Evolutionary conservation across 2,329 filamentous ascomycete species (phyloP).

Genomic region (Fusarium sororula): DNA sequence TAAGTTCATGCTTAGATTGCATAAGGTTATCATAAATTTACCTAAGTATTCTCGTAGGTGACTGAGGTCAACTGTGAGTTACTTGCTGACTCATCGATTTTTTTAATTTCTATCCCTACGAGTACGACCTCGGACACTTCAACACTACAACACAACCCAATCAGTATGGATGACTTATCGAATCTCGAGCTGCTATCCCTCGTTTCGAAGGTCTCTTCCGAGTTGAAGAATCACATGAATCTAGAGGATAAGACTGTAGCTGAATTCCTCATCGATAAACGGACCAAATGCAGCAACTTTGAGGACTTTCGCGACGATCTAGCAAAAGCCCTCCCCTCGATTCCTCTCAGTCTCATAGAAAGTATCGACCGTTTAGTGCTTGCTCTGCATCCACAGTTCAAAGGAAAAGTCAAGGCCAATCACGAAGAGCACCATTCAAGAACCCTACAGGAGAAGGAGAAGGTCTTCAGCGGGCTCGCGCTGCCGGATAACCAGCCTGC

Average conservation of each 20-base stretch:
- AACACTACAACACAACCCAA: too few relatives aligned
- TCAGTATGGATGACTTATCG: constrained; percentile 81
- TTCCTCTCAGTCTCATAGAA: constrained; percentile 86
- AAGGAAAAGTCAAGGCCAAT: constrained; percentile 53
- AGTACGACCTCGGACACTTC: too few relatives aligned
- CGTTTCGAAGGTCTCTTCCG: constrained; percentile 92
- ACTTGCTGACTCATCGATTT: background rate
- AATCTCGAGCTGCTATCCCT: constrained; percentile 93
- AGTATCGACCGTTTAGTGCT: constrained; percentile 89
- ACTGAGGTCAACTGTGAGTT: background rate
- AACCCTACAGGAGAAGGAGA: constrained; percentile 76
- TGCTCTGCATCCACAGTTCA: constrained; percentile 92
- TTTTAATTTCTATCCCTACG: background rate
- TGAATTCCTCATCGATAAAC: constrained; percentile 94
- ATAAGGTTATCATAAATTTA: background rate
- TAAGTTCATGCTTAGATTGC: background rate
- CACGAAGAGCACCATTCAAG: constrained; percentile 52
- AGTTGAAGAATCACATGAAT: constrained; percentile 92
- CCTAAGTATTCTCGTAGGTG: background rate
- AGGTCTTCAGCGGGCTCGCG: constrained; percentile 89
- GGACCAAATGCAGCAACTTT: constrained; percentile 76
- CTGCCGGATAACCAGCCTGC: constrained; percentile 77
- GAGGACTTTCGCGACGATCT: constrained; percentile 80
- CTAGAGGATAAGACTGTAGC: constrained; percentile 94
- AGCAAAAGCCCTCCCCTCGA: constrained; percentile 69